Evolutionary conservation across 176 grass and related monocot species (phyloP).

Genomic region (Paspalum notatum): DNA sequence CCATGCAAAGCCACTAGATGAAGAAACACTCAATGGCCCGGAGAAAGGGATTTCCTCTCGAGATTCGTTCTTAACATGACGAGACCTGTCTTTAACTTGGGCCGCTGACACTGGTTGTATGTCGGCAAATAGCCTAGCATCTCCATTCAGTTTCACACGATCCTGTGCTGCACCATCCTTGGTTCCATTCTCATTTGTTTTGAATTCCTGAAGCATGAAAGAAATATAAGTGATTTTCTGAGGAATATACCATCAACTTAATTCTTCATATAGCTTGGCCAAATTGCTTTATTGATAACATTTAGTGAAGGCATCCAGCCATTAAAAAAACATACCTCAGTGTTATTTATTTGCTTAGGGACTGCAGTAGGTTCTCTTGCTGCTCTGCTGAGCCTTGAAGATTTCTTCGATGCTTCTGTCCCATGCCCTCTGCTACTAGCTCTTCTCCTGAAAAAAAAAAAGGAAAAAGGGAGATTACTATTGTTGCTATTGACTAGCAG

Average conservation of each 20-base stretch:
- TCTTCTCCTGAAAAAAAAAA: constrained; percentile 59
- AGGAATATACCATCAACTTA: constrained; percentile 8
- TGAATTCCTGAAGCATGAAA: constrained; percentile 59
- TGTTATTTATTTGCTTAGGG: constrained; percentile 31
- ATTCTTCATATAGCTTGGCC: not conserved
- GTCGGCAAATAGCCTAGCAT: constrained; percentile 55
- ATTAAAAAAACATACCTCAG: constrained; percentile 46
- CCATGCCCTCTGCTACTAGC: constrained; percentile 56
- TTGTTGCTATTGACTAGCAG: not conserved
- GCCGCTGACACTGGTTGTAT: constrained; percentile 50
- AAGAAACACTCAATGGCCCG: constrained; percentile 72
- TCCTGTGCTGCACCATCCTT: constrained; percentile 48
- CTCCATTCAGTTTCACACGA: constrained; percentile 51
- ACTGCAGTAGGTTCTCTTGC: constrained; percentile 45
- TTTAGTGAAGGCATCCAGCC: constrained; percentile 15
- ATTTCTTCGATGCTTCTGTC: constrained; percentile 63
- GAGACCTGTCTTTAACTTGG: constrained; percentile 43
- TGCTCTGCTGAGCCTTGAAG: constrained; percentile 64
- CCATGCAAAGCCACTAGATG: constrained; percentile 82
- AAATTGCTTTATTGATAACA: not conserved
- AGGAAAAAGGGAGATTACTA: not conserved
- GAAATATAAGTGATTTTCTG: constrained; percentile 22
- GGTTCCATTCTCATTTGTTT: constrained; percentile 48
- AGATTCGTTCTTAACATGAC: constrained; percentile 56
- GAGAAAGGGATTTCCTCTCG: constrained; percentile 69